phyloP scores from a whole-genome alignment of 306 rosid genomes.

The Amphicarpaea edgeworthii region DNA sequence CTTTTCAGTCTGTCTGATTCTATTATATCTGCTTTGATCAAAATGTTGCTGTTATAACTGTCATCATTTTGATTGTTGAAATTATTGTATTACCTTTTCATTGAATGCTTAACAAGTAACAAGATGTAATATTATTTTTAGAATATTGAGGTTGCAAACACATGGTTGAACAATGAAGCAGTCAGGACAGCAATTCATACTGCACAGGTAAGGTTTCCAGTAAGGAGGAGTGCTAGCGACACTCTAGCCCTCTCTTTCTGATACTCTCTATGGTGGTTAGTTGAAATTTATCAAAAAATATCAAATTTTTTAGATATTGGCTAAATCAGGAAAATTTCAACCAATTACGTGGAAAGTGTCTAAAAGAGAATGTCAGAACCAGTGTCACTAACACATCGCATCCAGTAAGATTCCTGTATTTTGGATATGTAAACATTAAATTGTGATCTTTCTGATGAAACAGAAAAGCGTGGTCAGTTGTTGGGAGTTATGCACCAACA shows the following conservation, averaged over 20 bases:
- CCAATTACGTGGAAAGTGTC: too few relatives aligned
- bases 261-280: too few relatives aligned
- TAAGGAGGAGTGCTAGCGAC: too few relatives aligned
- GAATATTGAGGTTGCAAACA: constrained; percentile 73
- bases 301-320: too few relatives aligned
- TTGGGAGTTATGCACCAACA: constrained; percentile 76
- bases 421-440: constrained; percentile 20
- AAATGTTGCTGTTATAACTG: neutral
- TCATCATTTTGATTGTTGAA: neutral
- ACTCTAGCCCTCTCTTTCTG: too few relatives aligned
- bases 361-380: too few relatives aligned
- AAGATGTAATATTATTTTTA: constrained; percentile 43
- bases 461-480: constrained; percentile 59
- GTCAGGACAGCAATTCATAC: constrained; percentile 85
- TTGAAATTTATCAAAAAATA: too few relatives aligned
- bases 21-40: neutral
- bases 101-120: constrained; percentile 28
- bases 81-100: constrained; percentile 3
- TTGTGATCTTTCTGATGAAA: constrained; percentile 35
- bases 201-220: constrained; percentile 58
- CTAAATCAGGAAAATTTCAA: too few relatives aligned
- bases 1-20: neutral
- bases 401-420: constrained; percentile 8
- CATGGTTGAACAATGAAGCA: constrained; percentile 78
- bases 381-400: too few relatives aligned